These are phyloP conservation scores for Fusarium tjaetaba DNA, from an alignment of 2,329 filamentous ascomycete species.

Conservation along the genomic window DNA sequence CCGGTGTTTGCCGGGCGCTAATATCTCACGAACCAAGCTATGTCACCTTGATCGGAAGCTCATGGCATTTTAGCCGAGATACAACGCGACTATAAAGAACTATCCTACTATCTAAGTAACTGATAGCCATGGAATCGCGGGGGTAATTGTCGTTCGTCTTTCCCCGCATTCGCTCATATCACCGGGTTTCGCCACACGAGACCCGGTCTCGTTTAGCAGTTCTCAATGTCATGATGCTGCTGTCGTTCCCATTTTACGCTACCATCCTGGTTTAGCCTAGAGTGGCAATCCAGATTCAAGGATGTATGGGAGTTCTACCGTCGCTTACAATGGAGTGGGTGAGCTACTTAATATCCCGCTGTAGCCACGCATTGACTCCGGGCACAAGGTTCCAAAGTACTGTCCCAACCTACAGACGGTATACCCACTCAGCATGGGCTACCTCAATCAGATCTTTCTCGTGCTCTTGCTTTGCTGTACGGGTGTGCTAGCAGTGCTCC, in stretches of 20 bases:
- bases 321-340: rapidly evolving
- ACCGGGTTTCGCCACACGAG: neutral
- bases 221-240: neutral
- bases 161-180: neutral
- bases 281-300: neutral
- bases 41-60: neutral
- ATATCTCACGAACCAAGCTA: neutral
- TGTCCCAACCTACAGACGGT: neutral
- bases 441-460: rapidly evolving
- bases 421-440: neutral
- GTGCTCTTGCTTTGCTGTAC: neutral
- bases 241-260: neutral
- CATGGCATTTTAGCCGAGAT: neutral
- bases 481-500: neutral
- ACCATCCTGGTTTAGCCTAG: neutral
- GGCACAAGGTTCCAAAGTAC: rapidly evolving
- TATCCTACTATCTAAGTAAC: neutral
- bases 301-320: neutral
- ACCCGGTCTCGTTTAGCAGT: neutral
- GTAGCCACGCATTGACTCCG: too few species aligned
- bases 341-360: neutral
- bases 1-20: neutral
- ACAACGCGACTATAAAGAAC: neutral
- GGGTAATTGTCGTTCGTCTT: neutral
- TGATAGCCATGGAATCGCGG: neutral